Evolutionary conservation across 331 rosid genomes (phyloP), one percentile per base, ranked within the genome.

Genomic region (Malus hybrid): DNA sequence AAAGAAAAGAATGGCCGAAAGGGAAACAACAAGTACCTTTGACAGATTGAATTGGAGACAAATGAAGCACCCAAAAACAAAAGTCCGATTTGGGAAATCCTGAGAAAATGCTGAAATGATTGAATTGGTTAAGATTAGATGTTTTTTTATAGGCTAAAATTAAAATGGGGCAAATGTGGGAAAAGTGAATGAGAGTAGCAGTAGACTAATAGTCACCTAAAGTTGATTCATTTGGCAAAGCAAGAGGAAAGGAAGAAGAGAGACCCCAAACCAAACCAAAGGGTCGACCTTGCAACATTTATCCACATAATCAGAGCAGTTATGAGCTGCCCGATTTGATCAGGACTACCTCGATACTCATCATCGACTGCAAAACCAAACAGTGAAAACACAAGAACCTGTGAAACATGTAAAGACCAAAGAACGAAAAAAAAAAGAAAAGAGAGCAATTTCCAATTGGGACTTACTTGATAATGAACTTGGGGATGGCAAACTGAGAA

Each of bases 211-310:
- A 61, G 33, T 61, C 33, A 27, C 97, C 97, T 89, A 78, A 90
- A 84, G 80, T 76, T 82, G n/a, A 89, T 55, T 76, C 88, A 92
- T 68, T 63, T 78, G n/a, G 97, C 65, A 44, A 88, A 90, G 85
- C 92, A 90, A 27, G 92, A 90, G 74, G 97, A 89, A 20, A 89
- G 68, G 82, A 94, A 76, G 60, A 84, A 85, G 0, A 92, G 77
- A 80, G 81, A 84, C 4, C 97, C 97, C 29, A 88, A 66, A 42
- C 99, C 97, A 78, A 94, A 92, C 99, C 97, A 94, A 79, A 94
- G 86, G 69, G 84, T 85, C 5, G 97, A 92, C 72, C 82, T 90
- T 15, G 99, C 83, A 12, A 82, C 85, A 83, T 94, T 96, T 77
- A 79, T 89, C 99, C 97, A 94, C 93, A 88, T 88, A n/a, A 90